These are phyloP conservation scores for Uromyces viciae-fabae DNA, from an alignment of 1,284 basidiomycete species.

Conservation along the genomic window DNA sequence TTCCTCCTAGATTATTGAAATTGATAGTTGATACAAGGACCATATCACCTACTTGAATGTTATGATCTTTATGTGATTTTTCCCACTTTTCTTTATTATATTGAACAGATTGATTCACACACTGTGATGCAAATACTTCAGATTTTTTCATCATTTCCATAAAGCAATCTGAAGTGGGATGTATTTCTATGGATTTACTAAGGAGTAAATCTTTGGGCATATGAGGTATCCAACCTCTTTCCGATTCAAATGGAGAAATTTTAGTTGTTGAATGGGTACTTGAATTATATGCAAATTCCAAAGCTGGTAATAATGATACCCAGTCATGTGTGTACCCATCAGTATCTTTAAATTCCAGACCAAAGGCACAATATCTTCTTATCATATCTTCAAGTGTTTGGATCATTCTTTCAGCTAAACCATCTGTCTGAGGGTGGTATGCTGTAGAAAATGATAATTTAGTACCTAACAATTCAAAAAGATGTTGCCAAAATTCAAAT, in stretches of 20 bases:
- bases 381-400: slow-evolving; percentile 14
- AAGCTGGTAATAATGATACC: slow-evolving; percentile 7
- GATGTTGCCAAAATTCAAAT: not conserved
- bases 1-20: not conserved
- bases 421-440: slow-evolving; percentile 23
- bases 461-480: not conserved
- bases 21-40: slow-evolving; percentile 4
- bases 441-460: slow-evolving; percentile 5
- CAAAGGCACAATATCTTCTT: not conserved
- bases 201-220: not conserved
- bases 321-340: slow-evolving; percentile 12
- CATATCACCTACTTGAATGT: not conserved
- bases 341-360: not conserved
- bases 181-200: not conserved
- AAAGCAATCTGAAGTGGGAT: not conserved
- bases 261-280: slow-evolving; percentile 3
- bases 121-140: not conserved
- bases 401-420: slow-evolving; percentile 27
- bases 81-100: not conserved
- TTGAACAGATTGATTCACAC: not conserved
- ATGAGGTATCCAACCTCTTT: not conserved
- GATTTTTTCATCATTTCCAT: not conserved
- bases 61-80: not conserved
- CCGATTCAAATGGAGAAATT: not conserved
- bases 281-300: slow-evolving; percentile 2